Evolutionary conservation across 768 basidiomycete genomes (phyloP).

Genomic region (Thelephora ganbajun): DNA sequence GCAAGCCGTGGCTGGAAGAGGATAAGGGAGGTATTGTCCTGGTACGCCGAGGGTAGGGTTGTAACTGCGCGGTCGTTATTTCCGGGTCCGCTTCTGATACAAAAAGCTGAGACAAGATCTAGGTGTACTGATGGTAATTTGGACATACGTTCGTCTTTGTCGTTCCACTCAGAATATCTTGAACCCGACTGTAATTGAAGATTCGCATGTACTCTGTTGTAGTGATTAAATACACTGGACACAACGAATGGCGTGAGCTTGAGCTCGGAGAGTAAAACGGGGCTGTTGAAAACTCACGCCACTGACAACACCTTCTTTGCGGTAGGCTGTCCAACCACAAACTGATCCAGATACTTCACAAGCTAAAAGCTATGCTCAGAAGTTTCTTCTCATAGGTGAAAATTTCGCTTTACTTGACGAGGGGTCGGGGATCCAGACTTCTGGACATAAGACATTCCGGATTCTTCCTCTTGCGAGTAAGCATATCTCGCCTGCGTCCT

Average conservation of each 20-base stretch:
- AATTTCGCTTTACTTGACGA: slow-evolving; percentile 26
- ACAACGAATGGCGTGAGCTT: too few relatives aligned
- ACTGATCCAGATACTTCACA: slow-evolving; percentile 75
- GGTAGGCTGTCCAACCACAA: slow-evolving; percentile 80
- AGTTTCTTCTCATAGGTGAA: neutral
- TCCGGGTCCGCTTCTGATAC: slow-evolving; percentile 20
- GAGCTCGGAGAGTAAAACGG: too few relatives aligned
- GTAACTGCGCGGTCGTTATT: slow-evolving; percentile 44
- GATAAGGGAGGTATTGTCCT: slow-evolving; percentile 15
- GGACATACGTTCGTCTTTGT: slow-evolving; percentile 17
- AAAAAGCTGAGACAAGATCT: slow-evolving; percentile 3
- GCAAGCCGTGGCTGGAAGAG: slow-evolving; percentile 25
- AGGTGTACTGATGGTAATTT: slow-evolving; percentile 7
- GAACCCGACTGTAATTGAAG: slow-evolving; percentile 30
- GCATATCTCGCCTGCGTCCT: slow-evolving; percentile 4
- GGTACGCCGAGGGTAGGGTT: slow-evolving; percentile 37
- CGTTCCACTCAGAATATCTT: slow-evolving; percentile 15
- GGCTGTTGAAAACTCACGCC: slow-evolving; percentile 75
- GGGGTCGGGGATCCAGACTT: slow-evolving; percentile 47
- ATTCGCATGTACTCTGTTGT: slow-evolving; percentile 75
- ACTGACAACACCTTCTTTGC: slow-evolving; percentile 93
- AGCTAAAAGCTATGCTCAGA: slow-evolving; percentile 32
- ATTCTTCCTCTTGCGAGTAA: slow-evolving; percentile 7
- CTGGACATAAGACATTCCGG: slow-evolving; percentile 18
- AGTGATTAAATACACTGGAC: slow-evolving; percentile 84